Evolutionary conservation across 768 basidiomycete genomes (phyloP), one percentile per base, ranked within the genome.

Genomic region (Kwoniella sp.): DNA sequence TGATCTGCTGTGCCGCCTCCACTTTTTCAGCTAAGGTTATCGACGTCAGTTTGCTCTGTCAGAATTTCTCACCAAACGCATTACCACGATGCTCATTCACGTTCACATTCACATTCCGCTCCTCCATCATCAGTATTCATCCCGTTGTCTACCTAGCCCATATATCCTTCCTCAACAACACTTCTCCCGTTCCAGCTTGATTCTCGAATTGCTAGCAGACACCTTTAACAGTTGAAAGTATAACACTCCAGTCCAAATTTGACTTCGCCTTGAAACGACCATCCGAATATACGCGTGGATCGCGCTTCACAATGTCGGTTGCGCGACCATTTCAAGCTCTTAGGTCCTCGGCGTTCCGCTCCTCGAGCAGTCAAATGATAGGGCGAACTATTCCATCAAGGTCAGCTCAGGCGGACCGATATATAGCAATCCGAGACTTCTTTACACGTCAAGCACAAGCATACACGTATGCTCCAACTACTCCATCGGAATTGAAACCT

Each of bases 391-490:
- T 44, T 22, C 10, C 22, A 22, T 50, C 58, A 29, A 52, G 65
- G 15, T 64, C 63, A 53, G 63, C 61, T 26, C 55, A 60, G 6
- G 47, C 58, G 25, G 76, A 77, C 64, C 68, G 76, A 44, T 77
- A 77, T 60, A 51, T 70, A 15, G 64, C 69, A 17, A 71, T 75
- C 33, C 71, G 64, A n/a, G 57, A 54, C 2, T 77, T 77, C 68
- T 77, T 77, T 68, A 73, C 67, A 40, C 67, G 65, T 49, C 73
- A 77, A 47, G 71, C 70, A 6, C 73, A 77, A 47, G 71, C 70
- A 6, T 49, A n/a, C 19, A 21, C 59, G 10, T 17, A 48, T 22
- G n/a, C 55, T 9, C 7, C 54, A 10, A 37, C 25, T 1, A n/a
- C 30, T 25, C 50, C 51, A 13, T 3, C 17, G 8, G 17, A 44